Conservation (phyloP, 306 rosid genomes). For the Cucumis cinereus region DNA sequence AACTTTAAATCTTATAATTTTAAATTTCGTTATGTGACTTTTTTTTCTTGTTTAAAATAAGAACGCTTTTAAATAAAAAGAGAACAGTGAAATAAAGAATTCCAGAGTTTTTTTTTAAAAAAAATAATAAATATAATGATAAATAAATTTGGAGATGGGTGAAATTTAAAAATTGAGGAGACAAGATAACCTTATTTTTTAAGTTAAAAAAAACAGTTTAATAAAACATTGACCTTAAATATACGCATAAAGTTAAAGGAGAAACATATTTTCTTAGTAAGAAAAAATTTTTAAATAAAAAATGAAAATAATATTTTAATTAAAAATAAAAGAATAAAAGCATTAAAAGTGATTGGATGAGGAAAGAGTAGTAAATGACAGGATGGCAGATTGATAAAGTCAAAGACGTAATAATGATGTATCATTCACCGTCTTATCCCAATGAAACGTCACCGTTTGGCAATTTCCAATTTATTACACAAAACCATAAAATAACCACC, state of each 20-base stretch:
- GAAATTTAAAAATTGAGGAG: too few relatives aligned
- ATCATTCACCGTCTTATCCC: neutral
- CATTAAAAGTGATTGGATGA: neutral
- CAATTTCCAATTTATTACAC: neutral
- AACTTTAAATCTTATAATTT: too few relatives aligned
- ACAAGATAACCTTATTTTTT: too few relatives aligned
- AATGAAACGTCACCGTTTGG: neutral
- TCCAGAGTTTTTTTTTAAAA: too few relatives aligned
- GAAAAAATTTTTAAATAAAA: neutral
- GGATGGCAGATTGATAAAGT: neutral
- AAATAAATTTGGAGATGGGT: too few relatives aligned
- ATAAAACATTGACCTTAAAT: too few relatives aligned
- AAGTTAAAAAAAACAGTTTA: too few relatives aligned
- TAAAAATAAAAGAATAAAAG: neutral
- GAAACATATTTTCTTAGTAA: neutral
- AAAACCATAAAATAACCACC: neutral
- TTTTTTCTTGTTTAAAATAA: too few relatives aligned
- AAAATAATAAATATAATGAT: too few relatives aligned
- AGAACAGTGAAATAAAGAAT: too few relatives aligned
- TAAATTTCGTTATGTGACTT: too few relatives aligned
- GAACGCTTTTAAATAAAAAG: too few relatives aligned
- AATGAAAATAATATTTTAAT: neutral
- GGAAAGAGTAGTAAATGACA: neutral
- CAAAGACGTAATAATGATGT: neutral
- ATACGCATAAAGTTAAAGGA: neutral